Base-by-base conservation (phyloP, 768 basidiomycete genomes). In the Tylopilus sp. region DNA sequence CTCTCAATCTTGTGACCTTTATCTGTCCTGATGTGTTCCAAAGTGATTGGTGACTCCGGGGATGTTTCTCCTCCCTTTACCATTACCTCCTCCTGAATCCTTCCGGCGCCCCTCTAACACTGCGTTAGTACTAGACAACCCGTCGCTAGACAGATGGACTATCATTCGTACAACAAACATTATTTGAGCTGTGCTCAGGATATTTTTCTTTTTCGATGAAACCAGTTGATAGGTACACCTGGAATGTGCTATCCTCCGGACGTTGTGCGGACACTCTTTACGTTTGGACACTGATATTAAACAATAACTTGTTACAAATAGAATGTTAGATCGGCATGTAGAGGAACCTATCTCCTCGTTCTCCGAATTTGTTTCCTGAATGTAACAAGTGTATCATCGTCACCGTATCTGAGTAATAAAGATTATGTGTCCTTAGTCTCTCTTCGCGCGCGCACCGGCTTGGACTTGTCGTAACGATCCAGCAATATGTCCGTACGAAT, bases 401-500 rank as follows among this genome's bases (percentile, higher is more conserved):
- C 31, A 31, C 31, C 37, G 19, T 10, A 21, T 26, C 12, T 31
- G 14, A 22, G 1, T 2, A 17, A 28, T 19, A 34, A 12, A 16
- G 7, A 28, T 10, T 36, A 21, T 40, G 8, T 3, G 1, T 56
- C n/a, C n/a, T n/a, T 56, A 78, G 19, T 68, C 59, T 50, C 61
- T 70, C 63, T 81, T 82, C 3, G 63, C 45, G 51, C 71, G 76
- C 6, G 60, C 21, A 22, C 40, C 36, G 16, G 66, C 59, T 52
- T 76, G 75, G 14, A 55, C 59, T 28, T 54, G 52, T 22, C 86
- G 82, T 55, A 92, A 73, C 10, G 85, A 74, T 36, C 72, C 69
- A 16, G 86, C 78, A 50, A 93, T 89, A 54, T 85, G 79, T 4
- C 72, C 72, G 56, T 90, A 93, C 0, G 91, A 90, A 63, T 92